A percentile compares a stretch with the other conserved stretches of the same genome.
Conservation (phyloP, 2,329 filamentous ascomycete species). For the Scedosporium apiospermum region DNA sequence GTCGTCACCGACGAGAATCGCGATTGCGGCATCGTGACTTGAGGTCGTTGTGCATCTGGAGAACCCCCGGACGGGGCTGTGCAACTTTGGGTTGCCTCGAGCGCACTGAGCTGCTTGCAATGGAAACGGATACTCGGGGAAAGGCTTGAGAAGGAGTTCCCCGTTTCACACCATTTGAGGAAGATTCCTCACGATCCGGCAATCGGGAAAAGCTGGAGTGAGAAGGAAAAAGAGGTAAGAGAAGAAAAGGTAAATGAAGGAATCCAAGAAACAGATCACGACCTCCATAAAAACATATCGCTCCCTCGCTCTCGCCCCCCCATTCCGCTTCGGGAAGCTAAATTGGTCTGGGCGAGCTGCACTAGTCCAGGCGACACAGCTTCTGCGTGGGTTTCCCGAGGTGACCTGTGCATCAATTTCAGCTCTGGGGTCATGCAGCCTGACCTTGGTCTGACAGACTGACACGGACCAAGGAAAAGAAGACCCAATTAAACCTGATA, state of each 20-base stretch:
- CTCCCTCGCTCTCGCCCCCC: neutral
- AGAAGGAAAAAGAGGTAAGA: neutral
- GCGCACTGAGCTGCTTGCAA: no score
- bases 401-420: neutral
- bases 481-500: neutral
- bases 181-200: neutral
- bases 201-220: neutral
- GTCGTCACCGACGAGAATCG: neutral
- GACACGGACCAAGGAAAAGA: neutral
- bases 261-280: neutral
- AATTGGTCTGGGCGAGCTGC: neutral
- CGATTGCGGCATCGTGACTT: neutral
- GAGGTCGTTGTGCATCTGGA: neutral
- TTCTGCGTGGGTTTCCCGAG: neutral
- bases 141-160: neutral
- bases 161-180: neutral
- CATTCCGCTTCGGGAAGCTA: constrained; percentile 1
- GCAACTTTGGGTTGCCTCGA: no score
- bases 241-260: neutral
- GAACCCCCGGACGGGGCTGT: neutral
- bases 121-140: neutral
- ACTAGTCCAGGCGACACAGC: neutral
- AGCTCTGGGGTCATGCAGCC: neutral
- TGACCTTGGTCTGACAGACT: neutral
- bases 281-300: no score